Conservation (phyloP, 768 basidiomycete species). For the Rubroboletus satanas region DNA sequence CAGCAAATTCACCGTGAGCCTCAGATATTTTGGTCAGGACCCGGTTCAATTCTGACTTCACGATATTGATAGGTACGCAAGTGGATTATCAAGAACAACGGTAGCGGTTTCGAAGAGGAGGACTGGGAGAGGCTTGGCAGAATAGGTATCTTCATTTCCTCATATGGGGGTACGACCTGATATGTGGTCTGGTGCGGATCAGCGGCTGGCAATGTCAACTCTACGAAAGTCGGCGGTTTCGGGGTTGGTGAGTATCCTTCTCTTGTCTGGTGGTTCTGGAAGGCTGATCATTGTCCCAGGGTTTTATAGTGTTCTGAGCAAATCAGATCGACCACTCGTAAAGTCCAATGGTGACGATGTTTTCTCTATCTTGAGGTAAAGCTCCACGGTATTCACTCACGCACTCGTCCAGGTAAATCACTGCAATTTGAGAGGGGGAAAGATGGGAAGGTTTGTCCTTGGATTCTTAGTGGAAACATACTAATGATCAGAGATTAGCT, state of each 20-base stretch:
- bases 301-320: conserved; percentile 17
- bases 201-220: conserved; percentile 6
- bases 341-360: conserved; percentile 1
- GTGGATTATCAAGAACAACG: conserved; percentile 15
- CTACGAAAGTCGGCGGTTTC: conserved; percentile 12
- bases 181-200: neutral
- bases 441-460: conserved; percentile 6
- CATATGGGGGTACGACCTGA: neutral
- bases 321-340: conserved; percentile 8
- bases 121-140: conserved; percentile 13
- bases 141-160: conserved; percentile 5
- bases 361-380: neutral
- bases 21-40: neutral
- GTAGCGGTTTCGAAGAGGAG: neutral
- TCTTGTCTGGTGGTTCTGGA: neutral
- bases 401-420: no score
- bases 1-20: neutral
- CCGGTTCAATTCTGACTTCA: neutral
- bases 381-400: neutral
- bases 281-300: neutral
- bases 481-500: neutral
- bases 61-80: conserved; percentile 1
- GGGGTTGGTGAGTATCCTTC: conserved; percentile 7
- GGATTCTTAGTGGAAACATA: neutral
- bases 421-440: neutral